Base-by-base conservation (phyloP, 805 yeast species). In the Candida gorgasii region DNA sequence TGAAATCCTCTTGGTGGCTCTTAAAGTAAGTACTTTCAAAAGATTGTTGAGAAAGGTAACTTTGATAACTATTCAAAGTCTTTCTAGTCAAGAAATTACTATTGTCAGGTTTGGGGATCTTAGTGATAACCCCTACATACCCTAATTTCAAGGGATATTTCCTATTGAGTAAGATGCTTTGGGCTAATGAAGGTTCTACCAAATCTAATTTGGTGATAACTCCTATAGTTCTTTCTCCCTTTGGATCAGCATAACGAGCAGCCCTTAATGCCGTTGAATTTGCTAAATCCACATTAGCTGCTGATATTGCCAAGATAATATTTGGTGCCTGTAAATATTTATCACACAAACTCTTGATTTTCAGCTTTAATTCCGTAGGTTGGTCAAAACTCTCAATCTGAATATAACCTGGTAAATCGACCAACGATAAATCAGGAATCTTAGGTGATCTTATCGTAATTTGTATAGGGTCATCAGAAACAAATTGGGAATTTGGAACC, bases 231-330 rank as follows among this genome's bases (percentile, higher is more conserved):
- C 99, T 78, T 58, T 88, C 92, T 36, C 99, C 99, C 36, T 80
- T 74, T 13, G 99, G 99, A 61, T 93, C 99, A 0, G 93, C 90
- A 12, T 73, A 47, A 50, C 90, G 84, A 5, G 96, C 85, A 0
- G 99, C 97, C 43, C 95, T 73, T 45, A 93, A 75, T 0, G 99
- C 98, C 1, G 97, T 79, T 23, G 97, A 89, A 62, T 93, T 93
- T 0, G 99, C 99, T 54, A 93, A 71, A 69, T 93, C 99, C 2
- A 93, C 99, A 64, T 93, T 98, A 0, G 99, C 99, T 0, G 99
- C 89, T 8, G 96, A 88, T 18, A 95, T 93, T 0, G 99, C 99
- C 53, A 93, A 72, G 30, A 93, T 93, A 39, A 93, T 88, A 58
- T 93, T 93, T 16, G 99, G 99, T 12, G 85, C 83, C 55, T 86